These are phyloP conservation scores for Geosiphon pyriformis DNA, from an alignment of 192 early-diverging fungal species.

Conservation along the genomic window DNA sequence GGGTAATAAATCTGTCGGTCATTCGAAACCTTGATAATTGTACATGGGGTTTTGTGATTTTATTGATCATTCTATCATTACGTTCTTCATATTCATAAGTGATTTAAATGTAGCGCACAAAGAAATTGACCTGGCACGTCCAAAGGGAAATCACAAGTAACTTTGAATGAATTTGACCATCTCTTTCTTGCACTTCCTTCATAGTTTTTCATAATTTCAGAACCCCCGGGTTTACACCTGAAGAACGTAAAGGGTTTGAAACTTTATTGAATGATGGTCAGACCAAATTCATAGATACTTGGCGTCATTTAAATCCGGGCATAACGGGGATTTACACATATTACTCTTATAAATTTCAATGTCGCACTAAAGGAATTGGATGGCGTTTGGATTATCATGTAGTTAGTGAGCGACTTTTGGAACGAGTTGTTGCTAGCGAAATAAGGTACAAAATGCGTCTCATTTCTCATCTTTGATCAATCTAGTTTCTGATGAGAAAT, in stretches of 20 bases:
- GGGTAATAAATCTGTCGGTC: constrained; percentile 53
- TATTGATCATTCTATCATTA: too few species aligned
- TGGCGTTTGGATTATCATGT: constrained; percentile 91
- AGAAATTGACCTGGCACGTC: constrained; percentile 67
- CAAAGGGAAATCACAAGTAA: constrained; percentile 64
- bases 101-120: constrained; percentile 86
- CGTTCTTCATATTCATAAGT: constrained; percentile 12
- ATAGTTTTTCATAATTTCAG: constrained; percentile 23
- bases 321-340: constrained; percentile 68
- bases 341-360: constrained; percentile 70
- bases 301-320: constrained; percentile 64
- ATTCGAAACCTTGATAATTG: too few species aligned
- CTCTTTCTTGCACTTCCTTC: background rate
- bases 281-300: constrained; percentile 64
- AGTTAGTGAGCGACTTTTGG: constrained; percentile 46
- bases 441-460: constrained; percentile 47
- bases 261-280: constrained; percentile 46
- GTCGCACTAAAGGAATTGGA: constrained; percentile 62
- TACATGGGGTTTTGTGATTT: too few species aligned
- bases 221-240: constrained; percentile 75
- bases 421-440: constrained; percentile 53
- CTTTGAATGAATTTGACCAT: background rate
- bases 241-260: constrained; percentile 72
- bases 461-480: too few species aligned
- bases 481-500: too few species aligned